phyloP scores from a whole-genome alignment of 805 yeast species.

The Candida ovalis region DNA sequence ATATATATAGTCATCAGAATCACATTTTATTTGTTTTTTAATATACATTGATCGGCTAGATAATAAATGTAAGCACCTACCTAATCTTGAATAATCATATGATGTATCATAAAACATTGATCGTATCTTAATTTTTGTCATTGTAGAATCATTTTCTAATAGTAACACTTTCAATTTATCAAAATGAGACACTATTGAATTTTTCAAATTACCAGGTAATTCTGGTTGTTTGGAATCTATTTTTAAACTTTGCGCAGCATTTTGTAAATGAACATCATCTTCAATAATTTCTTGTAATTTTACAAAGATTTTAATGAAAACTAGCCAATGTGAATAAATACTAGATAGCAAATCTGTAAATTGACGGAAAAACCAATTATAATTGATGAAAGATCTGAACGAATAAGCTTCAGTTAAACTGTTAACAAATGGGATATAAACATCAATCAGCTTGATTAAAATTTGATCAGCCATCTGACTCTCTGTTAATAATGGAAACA shows the following conservation, averaged over 20 bases:
- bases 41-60: neutral
- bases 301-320: neutral
- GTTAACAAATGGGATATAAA: neutral
- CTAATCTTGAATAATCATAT: constrained; percentile 2
- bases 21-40: neutral
- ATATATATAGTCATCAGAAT: neutral
- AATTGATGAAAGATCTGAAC: neutral
- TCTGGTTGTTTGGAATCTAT: neutral
- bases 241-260: neutral
- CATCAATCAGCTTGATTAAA: neutral
- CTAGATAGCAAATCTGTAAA: neutral
- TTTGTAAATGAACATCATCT: neutral
- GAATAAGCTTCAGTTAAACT: neutral
- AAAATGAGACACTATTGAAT: neutral
- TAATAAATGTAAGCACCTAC: neutral
- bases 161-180: neutral
- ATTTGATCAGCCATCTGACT: neutral
- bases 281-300: neutral
- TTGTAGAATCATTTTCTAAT: neutral
- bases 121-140: neutral
- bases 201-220: neutral
- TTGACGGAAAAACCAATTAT: neutral
- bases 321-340: neutral
- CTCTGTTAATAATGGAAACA: neutral
- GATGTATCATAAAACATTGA: neutral